Percentiles rank a stretch among this genome's conserved stretches.
Evolutionary conservation across 352 stramenopile genomes (phyloP).

Genomic region (Pythium biforme): DNA sequence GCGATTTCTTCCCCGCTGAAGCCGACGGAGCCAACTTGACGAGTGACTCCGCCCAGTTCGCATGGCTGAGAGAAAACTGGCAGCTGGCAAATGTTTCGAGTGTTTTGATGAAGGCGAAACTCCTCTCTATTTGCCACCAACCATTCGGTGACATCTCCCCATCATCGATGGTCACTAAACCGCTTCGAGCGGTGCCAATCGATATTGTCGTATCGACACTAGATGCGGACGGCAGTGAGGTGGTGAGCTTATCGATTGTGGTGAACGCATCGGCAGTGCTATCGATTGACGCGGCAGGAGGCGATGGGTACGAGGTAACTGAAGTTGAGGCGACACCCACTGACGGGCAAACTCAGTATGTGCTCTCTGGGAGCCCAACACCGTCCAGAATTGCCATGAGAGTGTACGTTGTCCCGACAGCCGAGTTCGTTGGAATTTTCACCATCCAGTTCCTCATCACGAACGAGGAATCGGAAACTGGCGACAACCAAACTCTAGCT

Average conservation of each 20-base stretch:
- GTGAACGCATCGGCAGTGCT: constrained; percentile 15
- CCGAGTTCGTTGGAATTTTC: constrained; percentile 21
- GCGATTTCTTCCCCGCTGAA: background rate
- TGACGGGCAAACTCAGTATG: background rate
- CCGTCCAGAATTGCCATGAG: background rate
- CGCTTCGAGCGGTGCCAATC: constrained; percentile 11
- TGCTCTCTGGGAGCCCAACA: background rate
- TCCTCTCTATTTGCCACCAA: constrained; percentile 15
- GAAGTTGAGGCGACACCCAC: background rate
- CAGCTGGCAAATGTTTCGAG: constrained; percentile 4
- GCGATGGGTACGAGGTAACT: background rate
- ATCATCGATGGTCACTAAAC: constrained; percentile 18
- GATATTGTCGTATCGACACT: constrained; percentile 8
- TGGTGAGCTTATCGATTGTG: constrained; percentile 1
- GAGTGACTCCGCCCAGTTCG: background rate
- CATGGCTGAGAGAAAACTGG: constrained; percentile 11
- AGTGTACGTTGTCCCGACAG: constrained; percentile 7
- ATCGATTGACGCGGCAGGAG: constrained; percentile 1
- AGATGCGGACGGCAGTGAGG: constrained; percentile 20
- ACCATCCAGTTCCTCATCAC: constrained; percentile 2
- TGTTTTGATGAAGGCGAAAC: background rate
- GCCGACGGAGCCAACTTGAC: background rate
- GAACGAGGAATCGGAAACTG: constrained; percentile 10
- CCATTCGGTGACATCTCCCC: constrained; percentile 2
- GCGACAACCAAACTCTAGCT: background rate